Base-by-base conservation (phyloP, 768 basidiomycete genomes). In the Amanita fuliginea region DNA sequence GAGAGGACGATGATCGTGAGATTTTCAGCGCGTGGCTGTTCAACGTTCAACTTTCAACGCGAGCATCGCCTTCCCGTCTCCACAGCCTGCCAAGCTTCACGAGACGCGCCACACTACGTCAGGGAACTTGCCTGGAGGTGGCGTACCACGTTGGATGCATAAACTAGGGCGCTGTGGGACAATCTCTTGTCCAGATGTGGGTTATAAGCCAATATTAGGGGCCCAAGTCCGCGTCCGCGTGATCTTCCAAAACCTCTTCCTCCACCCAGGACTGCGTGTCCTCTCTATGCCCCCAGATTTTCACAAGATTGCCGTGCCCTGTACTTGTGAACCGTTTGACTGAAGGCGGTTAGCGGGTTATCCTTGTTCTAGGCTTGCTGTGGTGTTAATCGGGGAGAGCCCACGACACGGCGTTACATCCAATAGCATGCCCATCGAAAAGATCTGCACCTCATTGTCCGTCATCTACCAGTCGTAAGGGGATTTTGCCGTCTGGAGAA, bases 191-290 rank as follows among this genome's bases (percentile, higher is more conserved):
- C 91, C 92, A 94, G 54, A 95, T 86, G 77, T 0, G 95, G 91
- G n/a, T n/a, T n/a, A n/a, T 11, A 98, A 74, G 0, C 96, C 96
- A 54, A 97, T 94, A 56, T 91, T 96, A 0, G 96, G 95, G 1
- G 94, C 94, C 93, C 94, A 98, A 0, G 95, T 90, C 94, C 95
- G 95, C 98, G 64, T 99, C 95, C 0, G 85, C 78, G 64, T 99
- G 95, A 0, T 91, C 93, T 44, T 90, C 87, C 19, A 99, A 77
- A 0, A 75, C 79, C 58, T 95, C 93, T 62, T 93, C 94, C 58
- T 91, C 89, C 11, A 77, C 74, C 92, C 94, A 97, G 6, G 86
- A 79, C 63, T 93, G 86, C 7, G 81, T 75, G 46, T 89, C 85
- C 47, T 94, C 89, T 53, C 83, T 79, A 70, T 83, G 96, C 1